A percentile compares a stretch with the other conserved stretches of the same genome.
phyloP scores from a whole-genome alignment of 345 rosid genomes.

The Carallia brachiata region DNA sequence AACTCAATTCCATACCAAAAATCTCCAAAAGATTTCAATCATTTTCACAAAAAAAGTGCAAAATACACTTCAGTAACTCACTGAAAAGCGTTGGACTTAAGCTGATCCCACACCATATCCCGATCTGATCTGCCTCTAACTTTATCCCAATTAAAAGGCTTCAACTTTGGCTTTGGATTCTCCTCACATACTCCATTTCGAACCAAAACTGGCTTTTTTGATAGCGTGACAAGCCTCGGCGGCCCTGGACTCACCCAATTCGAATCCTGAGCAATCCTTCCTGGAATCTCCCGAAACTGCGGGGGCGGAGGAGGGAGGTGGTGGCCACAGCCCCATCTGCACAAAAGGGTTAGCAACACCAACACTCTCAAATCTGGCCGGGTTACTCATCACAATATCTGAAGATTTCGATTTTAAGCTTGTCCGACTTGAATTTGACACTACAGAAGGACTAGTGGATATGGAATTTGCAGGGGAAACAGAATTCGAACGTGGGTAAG shows the following conservation, averaged over 20 bases:
- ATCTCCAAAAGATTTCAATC: neutral
- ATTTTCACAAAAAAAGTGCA: neutral
- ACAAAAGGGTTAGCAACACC: constrained; percentile 7
- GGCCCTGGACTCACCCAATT: constrained; percentile 27
- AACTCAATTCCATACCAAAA: neutral
- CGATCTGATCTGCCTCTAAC: constrained; percentile 84
- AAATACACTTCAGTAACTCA: constrained; percentile 34
- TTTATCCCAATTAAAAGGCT: constrained; percentile 97
- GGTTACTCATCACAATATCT: neutral
- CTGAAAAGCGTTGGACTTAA: constrained; percentile 88
- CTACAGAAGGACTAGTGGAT: constrained; percentile 40
- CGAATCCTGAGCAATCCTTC: constrained; percentile 5
- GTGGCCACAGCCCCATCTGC: constrained; percentile 59
- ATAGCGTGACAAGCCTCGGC: constrained; percentile 40
- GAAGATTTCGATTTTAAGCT: constrained; percentile 47
- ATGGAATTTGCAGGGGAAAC: constrained; percentile 51
- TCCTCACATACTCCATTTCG: constrained; percentile 36
- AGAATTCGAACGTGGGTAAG: constrained; percentile 53
- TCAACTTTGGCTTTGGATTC: constrained; percentile 63
- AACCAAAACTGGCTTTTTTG: constrained; percentile 29
- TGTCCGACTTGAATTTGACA: constrained; percentile 32
- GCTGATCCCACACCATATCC: constrained; percentile 94
- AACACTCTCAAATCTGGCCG: constrained; percentile 15
- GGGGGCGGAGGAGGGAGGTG: constrained; percentile 72
- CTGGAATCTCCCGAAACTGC: constrained; percentile 48